Percentiles rank a stretch among this genome's conserved stretches.
phyloP scores from a whole-genome alignment of 768 basidiomycete genomes.

The Podaxis pistillaris region DNA sequence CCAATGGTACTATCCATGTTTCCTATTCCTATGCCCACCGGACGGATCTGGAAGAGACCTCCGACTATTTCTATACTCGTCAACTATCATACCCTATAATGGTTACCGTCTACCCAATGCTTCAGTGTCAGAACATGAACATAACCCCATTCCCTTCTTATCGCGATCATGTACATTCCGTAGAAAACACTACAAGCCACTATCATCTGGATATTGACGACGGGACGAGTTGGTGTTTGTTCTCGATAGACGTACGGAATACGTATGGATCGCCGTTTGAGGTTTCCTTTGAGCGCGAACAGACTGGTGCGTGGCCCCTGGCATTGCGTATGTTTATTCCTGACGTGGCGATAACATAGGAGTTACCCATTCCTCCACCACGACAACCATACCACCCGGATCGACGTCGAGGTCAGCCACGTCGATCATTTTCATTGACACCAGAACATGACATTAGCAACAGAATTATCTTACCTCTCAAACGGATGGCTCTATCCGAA shows the following conservation, averaged over 20 bases:
- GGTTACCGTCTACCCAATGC: slow-evolving; percentile 94
- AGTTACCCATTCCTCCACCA: slow-evolving; percentile 36
- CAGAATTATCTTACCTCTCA: slow-evolving; percentile 71
- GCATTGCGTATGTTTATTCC: not conserved
- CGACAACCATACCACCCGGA: slow-evolving; percentile 79
- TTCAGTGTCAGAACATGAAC: slow-evolving; percentile 84
- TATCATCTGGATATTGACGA: slow-evolving; percentile 41
- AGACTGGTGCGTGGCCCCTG: slow-evolving; percentile 49
- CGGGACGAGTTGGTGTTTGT: slow-evolving; percentile 76
- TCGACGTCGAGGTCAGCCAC: slow-evolving; percentile 73
- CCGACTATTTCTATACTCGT: slow-evolving; percentile 76
- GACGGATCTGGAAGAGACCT: slow-evolving; percentile 27
- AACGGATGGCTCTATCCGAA: slow-evolving; percentile 62
- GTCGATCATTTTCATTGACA: not conserved
- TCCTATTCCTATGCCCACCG: slow-evolving; percentile 77
- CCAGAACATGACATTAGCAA: slow-evolving; percentile 1
- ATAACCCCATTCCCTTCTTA: slow-evolving; percentile 63
- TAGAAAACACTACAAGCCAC: slow-evolving; percentile 22
- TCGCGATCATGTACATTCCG: slow-evolving; percentile 21
- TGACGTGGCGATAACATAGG: slow-evolving; percentile 30
- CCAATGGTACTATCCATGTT: slow-evolving; percentile 74
- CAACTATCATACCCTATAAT: slow-evolving; percentile 86
- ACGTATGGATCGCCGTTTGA: slow-evolving; percentile 91
- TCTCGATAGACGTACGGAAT: slow-evolving; percentile 89
- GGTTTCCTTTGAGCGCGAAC: slow-evolving; percentile 67